phyloP scores from a whole-genome alignment of 495 filamentous ascomycete genomes.

The Penicillium goetzii region DNA sequence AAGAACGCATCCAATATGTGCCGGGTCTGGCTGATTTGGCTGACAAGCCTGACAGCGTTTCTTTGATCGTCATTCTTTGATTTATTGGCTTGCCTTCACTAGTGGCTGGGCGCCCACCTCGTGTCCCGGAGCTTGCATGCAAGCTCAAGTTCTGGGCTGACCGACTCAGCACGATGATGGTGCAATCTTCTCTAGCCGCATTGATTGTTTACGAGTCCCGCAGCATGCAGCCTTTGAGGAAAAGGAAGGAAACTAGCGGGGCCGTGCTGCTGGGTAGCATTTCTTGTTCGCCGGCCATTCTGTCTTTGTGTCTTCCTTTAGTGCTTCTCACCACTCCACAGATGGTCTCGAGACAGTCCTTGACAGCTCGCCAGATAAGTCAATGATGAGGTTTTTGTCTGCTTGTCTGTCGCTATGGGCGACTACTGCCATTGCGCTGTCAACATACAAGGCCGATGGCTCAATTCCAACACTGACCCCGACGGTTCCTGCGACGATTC shows the following conservation, averaged over 20 bases:
- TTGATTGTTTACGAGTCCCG: conserved; percentile 7
- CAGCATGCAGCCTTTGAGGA: not conserved
- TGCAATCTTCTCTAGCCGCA: not conserved
- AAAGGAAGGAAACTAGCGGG: not conserved
- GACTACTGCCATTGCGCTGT: conserved; percentile 3
- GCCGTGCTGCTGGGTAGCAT: conserved; percentile 10
- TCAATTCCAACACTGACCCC: conserved; percentile 8
- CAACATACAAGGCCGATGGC: not conserved
- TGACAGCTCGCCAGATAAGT: conserved; percentile 1
- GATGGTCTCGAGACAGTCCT: conserved; percentile 5
- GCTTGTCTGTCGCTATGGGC: conserved; percentile 20
- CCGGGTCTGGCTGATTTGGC: not conserved
- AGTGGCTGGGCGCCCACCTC: not conserved
- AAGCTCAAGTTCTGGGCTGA: conserved; percentile 2
- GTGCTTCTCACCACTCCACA: not conserved
- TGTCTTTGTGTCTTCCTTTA: conserved; percentile 1
- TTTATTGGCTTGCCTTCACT: not conserved
- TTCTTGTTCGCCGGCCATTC: not conserved
- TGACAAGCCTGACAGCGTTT: not conserved
- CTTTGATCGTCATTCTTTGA: not conserved
- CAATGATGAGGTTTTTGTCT: conserved; percentile 18
- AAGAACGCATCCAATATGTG: not conserved
- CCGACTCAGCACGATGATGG: conserved; percentile 4
- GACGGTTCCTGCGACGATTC: not conserved
- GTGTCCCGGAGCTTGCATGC: not conserved